Evolutionary conservation across 495 filamentous ascomycete species (phyloP), one percentile per base, ranked within the genome.

Genomic region (Pseudoneurospora amorphoporcata): DNA sequence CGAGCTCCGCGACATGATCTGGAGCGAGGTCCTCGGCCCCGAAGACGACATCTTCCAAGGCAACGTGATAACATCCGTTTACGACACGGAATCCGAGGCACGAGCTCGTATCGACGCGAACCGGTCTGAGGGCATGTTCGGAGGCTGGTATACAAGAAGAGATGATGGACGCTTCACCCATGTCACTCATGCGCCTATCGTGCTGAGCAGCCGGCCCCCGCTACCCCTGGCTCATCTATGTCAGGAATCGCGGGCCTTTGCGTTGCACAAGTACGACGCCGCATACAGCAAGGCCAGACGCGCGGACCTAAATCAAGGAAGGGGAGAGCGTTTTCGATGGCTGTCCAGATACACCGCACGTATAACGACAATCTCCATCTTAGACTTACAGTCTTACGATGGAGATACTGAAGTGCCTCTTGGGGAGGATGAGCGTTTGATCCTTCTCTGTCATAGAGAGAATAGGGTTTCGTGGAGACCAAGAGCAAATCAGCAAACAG

Each of bases 361-460:
- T 12, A 3, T 47, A 43, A 8, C n/a, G 41, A 0, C 2, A 3
- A 43, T 43, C 41, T 0, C 0, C 17, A 43, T 43, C 2, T 0
- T 0, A 0, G 16, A 43, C 41, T 5, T 2, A n/a, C 0, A n/a
- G 4, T 4, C 14, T 41, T 3, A 42, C 14, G 1, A 42, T 12
- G 4, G 12, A 4, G 17, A n/a, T 16, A n/a, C 29, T 23, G 0
- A 23, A 53, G 45, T 5, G 45, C 45, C 45, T 5, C 45, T 53
- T 29, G 45, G 9, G 19, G 45, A 53, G 45, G 19, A 53, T 12
- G 19, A 53, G 45, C 19, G 0, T 23, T 23, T 53, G 45, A 29
- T 53, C 10, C 2, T 53, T 29, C 0, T 19, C 43, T 45, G 42
- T 7, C 17, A 42, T 14, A 10, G 35, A 37, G 35, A 3, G 3